phyloP scores from a whole-genome alignment of 2,329 filamentous ascomycete genomes.

The Hirsutella rhossiliensis region DNA sequence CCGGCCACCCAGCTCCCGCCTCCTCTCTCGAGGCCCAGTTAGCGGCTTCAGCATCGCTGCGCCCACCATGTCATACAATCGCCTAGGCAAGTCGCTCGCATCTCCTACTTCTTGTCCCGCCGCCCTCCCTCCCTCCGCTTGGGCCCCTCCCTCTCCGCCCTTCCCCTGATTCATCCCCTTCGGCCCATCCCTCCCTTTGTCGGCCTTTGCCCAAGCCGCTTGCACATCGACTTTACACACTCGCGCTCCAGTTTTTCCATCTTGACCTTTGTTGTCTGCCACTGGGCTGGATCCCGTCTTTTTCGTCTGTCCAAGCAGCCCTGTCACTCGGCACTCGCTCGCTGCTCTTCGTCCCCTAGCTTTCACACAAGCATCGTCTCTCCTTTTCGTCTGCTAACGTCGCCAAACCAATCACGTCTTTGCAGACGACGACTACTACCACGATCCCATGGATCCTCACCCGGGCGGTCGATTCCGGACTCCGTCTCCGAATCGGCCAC shows the following conservation, averaged over 20 bases:
- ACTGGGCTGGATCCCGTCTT: not conserved
- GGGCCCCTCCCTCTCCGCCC: constrained; percentile 2
- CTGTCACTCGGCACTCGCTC: not conserved
- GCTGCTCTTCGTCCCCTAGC: not conserved
- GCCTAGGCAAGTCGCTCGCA: constrained; percentile 46
- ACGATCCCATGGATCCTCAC: constrained; percentile 44
- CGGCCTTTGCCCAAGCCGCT: not conserved
- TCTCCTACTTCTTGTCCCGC: constrained; percentile 1
- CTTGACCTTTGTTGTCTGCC: not conserved
- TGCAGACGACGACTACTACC: constrained; percentile 48
- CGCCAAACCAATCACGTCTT: not conserved
- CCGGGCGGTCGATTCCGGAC: constrained; percentile 41
- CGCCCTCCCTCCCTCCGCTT: not conserved
- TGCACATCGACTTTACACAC: not conserved
- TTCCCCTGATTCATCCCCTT: not conserved
- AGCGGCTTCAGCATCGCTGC: not conserved
- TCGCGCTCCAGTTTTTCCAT: not conserved
- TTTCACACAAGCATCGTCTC: not conserved
- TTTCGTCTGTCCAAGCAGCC: not conserved
- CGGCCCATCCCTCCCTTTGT: not conserved
- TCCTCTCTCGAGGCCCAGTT: not conserved
- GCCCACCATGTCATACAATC: constrained; percentile 58
- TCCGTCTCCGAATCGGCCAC: constrained; percentile 65
- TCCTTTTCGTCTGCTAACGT: constrained; percentile 9
- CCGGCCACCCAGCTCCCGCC: not conserved